Conservation (phyloP, 1,139 yeast genomes). For the Suhomyces coccinellae region DNA sequence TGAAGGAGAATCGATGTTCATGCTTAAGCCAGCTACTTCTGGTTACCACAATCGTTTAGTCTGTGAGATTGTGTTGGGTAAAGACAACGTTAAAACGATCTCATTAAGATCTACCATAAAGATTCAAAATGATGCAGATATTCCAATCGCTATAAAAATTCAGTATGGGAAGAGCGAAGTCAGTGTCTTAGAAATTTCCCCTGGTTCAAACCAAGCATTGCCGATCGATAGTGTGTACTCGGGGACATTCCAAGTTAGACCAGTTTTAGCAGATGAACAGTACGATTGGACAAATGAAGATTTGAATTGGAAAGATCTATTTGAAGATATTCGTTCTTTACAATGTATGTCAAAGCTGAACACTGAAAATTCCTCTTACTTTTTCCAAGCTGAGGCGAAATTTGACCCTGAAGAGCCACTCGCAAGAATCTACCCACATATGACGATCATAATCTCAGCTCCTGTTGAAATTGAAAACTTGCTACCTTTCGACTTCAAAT, state of each 20-base stretch:
- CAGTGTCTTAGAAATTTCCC: constrained; percentile 37
- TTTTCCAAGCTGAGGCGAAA: constrained; percentile 73
- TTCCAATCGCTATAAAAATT: constrained; percentile 51
- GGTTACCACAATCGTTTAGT: constrained; percentile 73
- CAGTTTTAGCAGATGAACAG: constrained; percentile 49
- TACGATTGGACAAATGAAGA: constrained; percentile 68
- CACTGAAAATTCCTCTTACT: constrained; percentile 50
- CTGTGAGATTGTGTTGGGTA: constrained; percentile 68
- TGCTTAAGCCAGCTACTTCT: constrained; percentile 60
- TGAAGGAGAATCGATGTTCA: constrained; percentile 81
- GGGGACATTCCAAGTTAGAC: constrained; percentile 60
- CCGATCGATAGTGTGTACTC: constrained; percentile 73
- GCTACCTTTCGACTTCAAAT: constrained; percentile 78
- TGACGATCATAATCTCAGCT: constrained; percentile 76
- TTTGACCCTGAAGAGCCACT: constrained; percentile 67
- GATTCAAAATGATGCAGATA: constrained; percentile 69
- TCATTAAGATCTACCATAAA: constrained; percentile 73
- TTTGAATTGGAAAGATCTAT: constrained; percentile 66
- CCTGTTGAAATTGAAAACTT: constrained; percentile 85
- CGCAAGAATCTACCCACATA: constrained; percentile 77
- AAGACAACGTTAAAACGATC: constrained; percentile 77
- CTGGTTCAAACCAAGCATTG: constrained; percentile 60
- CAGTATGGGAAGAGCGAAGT: constrained; percentile 15
- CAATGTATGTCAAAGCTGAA: constrained; percentile 52
- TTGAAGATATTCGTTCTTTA: constrained; percentile 54